Conservation (phyloP, 139 green algal genomes). For the Axilococcus clingmanii region DNA sequence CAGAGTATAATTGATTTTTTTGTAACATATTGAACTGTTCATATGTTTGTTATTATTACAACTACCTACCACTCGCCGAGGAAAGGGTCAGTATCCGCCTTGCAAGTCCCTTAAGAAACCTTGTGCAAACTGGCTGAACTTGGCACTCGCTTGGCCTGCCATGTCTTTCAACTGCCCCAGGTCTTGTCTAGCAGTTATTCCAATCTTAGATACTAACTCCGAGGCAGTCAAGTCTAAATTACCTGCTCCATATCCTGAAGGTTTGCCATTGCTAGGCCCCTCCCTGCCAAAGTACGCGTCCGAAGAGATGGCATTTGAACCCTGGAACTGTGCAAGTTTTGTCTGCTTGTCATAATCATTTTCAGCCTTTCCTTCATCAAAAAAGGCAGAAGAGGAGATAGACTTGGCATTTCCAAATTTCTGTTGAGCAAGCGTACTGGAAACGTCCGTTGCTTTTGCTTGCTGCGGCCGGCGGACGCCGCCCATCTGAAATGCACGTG, state of each 20-base stretch:
- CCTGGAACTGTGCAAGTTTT: slow-evolving; percentile 35
- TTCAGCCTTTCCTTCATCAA: slow-evolving; percentile 32
- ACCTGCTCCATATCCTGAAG: slow-evolving; percentile 3
- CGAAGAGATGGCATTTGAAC: slow-evolving; percentile 62
- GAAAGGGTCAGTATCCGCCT: slow-evolving; percentile 15
- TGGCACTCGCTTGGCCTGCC: slow-evolving; percentile 41
- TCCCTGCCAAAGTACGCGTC: slow-evolving; percentile 65
- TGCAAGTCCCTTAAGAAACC: slow-evolving; percentile 65
- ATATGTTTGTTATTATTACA: neutral
- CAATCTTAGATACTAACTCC: slow-evolving; percentile 68
- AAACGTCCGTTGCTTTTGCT: neutral
- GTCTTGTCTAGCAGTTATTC: slow-evolving; percentile 61
- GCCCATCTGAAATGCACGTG: neutral
- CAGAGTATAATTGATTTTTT: slow-evolving; percentile 43
- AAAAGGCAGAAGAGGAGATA: slow-evolving; percentile 63
- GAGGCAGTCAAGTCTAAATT: slow-evolving; percentile 52
- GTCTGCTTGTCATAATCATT: slow-evolving; percentile 39
- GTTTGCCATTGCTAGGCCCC: no score
- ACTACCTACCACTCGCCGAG: neutral
- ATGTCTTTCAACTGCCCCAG: slow-evolving; percentile 55
- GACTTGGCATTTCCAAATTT: slow-evolving; percentile 82
- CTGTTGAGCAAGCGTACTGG: slow-evolving; percentile 38
- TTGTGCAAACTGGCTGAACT: slow-evolving; percentile 53
- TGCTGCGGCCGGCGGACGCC: neutral
- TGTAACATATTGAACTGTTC: neutral